Percentiles rank a stretch among this genome's conserved stretches.
phyloP scores from a whole-genome alignment of 2,329 filamentous ascomycete genomes.

The Pseudocercospora eumusae region DNA sequence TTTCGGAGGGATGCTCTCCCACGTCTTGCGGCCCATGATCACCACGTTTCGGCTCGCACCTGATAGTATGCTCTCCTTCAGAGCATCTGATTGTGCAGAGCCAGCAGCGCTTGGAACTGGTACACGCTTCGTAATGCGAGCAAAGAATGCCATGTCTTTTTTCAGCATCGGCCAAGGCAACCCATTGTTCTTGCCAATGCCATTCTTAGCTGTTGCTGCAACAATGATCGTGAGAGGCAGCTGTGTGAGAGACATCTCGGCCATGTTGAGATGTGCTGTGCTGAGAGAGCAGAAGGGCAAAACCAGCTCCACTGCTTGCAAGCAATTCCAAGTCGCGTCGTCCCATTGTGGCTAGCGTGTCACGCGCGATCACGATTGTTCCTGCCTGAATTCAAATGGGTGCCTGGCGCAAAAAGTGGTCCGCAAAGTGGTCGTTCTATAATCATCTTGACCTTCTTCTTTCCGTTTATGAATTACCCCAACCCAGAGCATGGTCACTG shows the following conservation, averaged over 20 bases:
- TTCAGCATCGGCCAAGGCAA: constrained; percentile 89
- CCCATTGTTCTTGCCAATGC: constrained; percentile 76
- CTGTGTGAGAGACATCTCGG: constrained; percentile 36
- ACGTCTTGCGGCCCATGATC: constrained; percentile 97
- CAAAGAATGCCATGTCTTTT: constrained; percentile 94
- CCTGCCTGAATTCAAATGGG: background rate
- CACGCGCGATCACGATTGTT: background rate
- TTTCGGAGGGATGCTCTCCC: constrained; percentile 78
- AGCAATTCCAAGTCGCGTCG: background rate
- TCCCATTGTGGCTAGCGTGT: background rate
- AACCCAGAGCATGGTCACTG: background rate
- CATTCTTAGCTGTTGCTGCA: constrained; percentile 82
- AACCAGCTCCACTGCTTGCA: background rate
- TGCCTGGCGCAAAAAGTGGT: no score
- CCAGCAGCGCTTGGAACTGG: constrained; percentile 53
- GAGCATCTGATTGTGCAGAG: constrained; percentile 32
- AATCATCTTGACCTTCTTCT: background rate
- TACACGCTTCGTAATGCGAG: constrained; percentile 76
- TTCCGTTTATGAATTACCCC: no score
- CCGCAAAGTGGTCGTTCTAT: background rate
- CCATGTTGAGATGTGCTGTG: constrained; percentile 22
- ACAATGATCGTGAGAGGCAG: constrained; percentile 77
- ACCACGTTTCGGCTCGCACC: constrained; percentile 60
- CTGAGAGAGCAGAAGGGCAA: background rate
- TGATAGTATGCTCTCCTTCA: constrained; percentile 26